Base-by-base conservation (phyloP, 2,329 filamentous ascomycete genomes). In the Pyrenochaeta sp. region DNA sequence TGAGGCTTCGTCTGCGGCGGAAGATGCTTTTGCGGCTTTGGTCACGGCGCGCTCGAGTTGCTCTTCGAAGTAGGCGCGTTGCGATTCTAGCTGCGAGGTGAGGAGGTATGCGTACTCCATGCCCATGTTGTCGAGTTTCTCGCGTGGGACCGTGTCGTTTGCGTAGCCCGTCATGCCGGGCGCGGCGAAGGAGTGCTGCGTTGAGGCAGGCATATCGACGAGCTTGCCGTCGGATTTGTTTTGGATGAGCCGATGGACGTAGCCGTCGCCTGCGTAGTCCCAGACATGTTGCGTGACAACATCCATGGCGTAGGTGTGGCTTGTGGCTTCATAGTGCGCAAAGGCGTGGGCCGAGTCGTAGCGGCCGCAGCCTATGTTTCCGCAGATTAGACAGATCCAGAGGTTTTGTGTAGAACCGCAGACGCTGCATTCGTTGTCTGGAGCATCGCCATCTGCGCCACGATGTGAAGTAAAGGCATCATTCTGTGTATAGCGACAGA, bases 201-300 rank as follows among this genome's bases (percentile, higher is more conserved):
- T 65, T 1, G 68, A 67, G 2, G 81, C 81, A 0, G 91, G 90
- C n/a, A 96, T 79, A 69, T 97, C 93, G 13, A 96, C 88, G 3
- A 96, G 81, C 70, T 96, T 96, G 17, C 90, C 90, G 68, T 96
- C 91, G 7, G 90, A 87, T 74, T 96, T 96, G 65, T 91, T 90
- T 55, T 96, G 88, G 42, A 99, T 96, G 37, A 97, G 83, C 7
- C 94, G 87, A 72, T 99, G 94, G 35, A 97, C 94, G 80, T 96
- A 99, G 64, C 88, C 89, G 65, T 99, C 94, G 4, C 90, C 91
- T 0, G 89, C 90, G 55, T 99, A 99, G 72, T 99, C 94, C 94
- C 94, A 99, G 1, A 99, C 92, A 60, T 96, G 88, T 69, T 99
- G 93, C 1, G 91, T 96, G 50, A 88, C 85, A 24, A 97, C 83